phyloP scores from a whole-genome alignment of 176 grass and related monocot species.

The Canna indica region DNA sequence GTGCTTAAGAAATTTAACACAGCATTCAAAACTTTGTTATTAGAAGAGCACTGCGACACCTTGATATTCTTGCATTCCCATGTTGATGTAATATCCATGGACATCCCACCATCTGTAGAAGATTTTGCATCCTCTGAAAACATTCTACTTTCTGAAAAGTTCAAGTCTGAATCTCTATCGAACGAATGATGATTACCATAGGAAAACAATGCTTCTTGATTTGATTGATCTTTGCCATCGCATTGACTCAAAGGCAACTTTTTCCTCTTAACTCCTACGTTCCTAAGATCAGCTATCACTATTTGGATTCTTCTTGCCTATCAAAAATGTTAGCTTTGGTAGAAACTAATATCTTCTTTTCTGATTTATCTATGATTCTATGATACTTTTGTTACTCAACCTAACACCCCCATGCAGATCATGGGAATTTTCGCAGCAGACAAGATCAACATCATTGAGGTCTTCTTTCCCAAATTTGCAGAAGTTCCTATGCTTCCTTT shows the following conservation, averaged over 20 bases:
- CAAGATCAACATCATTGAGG: neutral
- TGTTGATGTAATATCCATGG: constrained; percentile 45
- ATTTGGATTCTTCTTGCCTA: constrained; percentile 3
- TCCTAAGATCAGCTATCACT: constrained; percentile 13
- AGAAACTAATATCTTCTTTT: constrained; percentile 16
- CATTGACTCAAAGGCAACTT: constrained; percentile 47
- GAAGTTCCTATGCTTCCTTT: constrained; percentile 38
- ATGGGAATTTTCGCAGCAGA: constrained; percentile 25
- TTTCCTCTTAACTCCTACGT: constrained; percentile 71
- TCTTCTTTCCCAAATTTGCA: constrained; percentile 4
- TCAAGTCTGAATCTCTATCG: constrained; percentile 11
- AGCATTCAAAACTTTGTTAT: constrained; percentile 53
- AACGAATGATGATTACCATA: constrained; percentile 25
- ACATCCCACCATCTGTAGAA: constrained; percentile 14
- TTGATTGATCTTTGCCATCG: constrained; percentile 26
- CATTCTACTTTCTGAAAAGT: constrained; percentile 13
- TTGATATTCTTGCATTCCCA: constrained; percentile 85
- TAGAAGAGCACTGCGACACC: constrained; percentile 53
- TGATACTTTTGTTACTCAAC: constrained; percentile 24
- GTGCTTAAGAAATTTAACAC: constrained; percentile 30
- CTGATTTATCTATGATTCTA: constrained; percentile 16
- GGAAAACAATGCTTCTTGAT: constrained; percentile 28
- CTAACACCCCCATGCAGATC: neutral
- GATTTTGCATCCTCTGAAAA: constrained; percentile 24
- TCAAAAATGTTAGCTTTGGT: constrained; percentile 8